These are phyloP conservation scores for Coemansia sp. DNA, from an alignment of 192 early-diverging fungal species.

Conservation along the genomic window DNA sequence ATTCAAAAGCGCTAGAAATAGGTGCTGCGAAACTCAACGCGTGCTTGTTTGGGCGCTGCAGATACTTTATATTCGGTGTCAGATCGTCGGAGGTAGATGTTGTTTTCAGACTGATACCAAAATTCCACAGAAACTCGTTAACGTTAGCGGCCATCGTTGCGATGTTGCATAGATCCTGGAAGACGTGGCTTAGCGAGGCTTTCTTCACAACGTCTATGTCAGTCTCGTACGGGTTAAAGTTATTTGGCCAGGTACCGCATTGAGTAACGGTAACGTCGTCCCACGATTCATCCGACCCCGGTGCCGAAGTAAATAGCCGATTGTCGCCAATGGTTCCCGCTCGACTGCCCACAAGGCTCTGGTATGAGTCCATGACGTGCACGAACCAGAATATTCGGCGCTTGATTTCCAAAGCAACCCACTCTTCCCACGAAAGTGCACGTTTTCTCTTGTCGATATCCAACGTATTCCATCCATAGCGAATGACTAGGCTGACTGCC, in stretches of 20 bases:
- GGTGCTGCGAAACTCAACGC: neutral
- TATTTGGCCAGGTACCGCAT: constrained; percentile 8
- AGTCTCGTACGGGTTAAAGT: constrained; percentile 7
- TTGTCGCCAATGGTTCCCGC: constrained; percentile 20
- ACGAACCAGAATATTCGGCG: constrained; percentile 35
- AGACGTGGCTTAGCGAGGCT: constrained; percentile 8
- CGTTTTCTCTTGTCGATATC: constrained; percentile 11
- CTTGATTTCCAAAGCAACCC: constrained; percentile 32
- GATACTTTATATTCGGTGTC: constrained; percentile 10
- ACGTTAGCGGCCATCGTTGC: constrained; percentile 15
- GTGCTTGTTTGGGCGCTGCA: neutral
- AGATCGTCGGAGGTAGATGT: constrained; percentile 13
- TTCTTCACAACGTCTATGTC: constrained; percentile 11
- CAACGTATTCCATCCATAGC: constrained; percentile 41
- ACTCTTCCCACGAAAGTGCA: constrained; percentile 30
- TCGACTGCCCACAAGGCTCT: constrained; percentile 33
- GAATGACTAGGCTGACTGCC: constrained; percentile 29
- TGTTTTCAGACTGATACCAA: constrained; percentile 15
- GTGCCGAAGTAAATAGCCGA: constrained; percentile 17
- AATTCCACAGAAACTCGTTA: constrained; percentile 34
- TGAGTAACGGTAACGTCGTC: constrained; percentile 22
- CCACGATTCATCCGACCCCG: constrained; percentile 30
- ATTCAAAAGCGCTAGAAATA: constrained; percentile 26
- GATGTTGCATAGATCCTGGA: constrained; percentile 18
- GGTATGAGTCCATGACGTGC: constrained; percentile 36